These are phyloP conservation scores for Kazachstania sp. DNA, from an alignment of 1,139 yeast genomes.

Conservation along the genomic window DNA sequence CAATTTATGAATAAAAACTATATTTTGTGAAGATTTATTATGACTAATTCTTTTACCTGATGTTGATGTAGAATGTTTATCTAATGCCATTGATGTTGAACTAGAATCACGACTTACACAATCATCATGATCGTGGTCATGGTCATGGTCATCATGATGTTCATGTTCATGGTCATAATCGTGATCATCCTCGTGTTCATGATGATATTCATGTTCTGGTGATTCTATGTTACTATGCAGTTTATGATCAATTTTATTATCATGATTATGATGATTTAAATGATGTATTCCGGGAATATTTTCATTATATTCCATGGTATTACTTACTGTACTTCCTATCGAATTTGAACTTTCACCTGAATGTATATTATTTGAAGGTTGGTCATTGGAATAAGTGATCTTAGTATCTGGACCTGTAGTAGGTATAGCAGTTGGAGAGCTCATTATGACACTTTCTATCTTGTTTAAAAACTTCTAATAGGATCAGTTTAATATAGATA, in stretches of 20 bases:
- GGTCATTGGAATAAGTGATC: background rate
- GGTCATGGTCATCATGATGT: background rate
- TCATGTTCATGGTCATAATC: background rate
- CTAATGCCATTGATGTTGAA: background rate
- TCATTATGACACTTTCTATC: background rate
- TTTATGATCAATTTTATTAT: background rate
- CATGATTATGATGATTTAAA: background rate
- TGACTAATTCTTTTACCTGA: background rate
- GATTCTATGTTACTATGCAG: background rate
- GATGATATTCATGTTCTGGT: background rate
- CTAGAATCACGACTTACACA: background rate
- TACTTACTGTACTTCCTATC: background rate
- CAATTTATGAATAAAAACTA: slow-evolving; percentile 55
- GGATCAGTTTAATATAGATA: too few relatives aligned
- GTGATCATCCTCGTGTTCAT: background rate
- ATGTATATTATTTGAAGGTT: background rate
- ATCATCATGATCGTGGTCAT: background rate
- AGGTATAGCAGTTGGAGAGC: background rate
- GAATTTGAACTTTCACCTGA: background rate
- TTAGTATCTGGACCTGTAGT: background rate
- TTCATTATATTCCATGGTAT: background rate
- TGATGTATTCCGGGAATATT: background rate
- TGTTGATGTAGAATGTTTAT: background rate
- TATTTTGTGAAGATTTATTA: slow-evolving; percentile 27
- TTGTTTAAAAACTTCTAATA: too few relatives aligned